Conservation (phyloP, 306 rosid species). For the Castanea sativa region DNA sequence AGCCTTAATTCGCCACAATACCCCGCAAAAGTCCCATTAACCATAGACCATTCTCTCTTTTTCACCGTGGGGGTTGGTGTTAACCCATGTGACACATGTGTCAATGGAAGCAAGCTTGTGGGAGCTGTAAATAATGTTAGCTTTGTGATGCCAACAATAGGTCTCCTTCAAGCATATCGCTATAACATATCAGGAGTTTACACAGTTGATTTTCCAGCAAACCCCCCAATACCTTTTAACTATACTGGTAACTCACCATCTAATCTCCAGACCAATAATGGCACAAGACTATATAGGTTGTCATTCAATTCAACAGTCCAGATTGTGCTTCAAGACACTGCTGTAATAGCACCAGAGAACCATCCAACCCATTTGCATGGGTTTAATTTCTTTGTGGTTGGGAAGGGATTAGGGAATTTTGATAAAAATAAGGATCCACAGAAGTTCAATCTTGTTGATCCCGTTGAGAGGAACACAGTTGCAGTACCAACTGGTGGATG, state of each 20-base stretch:
- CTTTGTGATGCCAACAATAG: conserved; percentile 51
- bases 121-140: conserved; percentile 56
- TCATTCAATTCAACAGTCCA: conserved; percentile 53
- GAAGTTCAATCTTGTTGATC: conserved; percentile 63
- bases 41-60: conserved; percentile 51
- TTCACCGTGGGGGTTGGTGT: conserved; percentile 54
- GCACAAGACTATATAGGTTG: conserved; percentile 53
- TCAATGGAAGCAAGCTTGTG: conserved; percentile 37
- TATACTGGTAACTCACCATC: conserved; percentile 56
- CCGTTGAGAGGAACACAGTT: conserved; percentile 73
- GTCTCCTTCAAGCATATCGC: conserved; percentile 80
- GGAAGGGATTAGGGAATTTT: conserved; percentile 67
- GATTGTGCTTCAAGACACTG: conserved; percentile 61
- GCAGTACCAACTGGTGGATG: conserved; percentile 71
- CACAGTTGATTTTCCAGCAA: conserved; percentile 63
- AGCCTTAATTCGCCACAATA: conserved; percentile 64
- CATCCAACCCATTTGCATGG: conserved; percentile 80
- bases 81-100: conserved; percentile 52
- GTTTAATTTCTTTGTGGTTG: conserved; percentile 66
- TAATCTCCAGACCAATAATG: conserved; percentile 50
- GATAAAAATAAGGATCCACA: conserved; percentile 50
- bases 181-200: conserved; percentile 48
- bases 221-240: conserved; percentile 48
- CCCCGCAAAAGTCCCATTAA: conserved; percentile 57
- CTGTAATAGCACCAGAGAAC: conserved; percentile 67